phyloP scores from a whole-genome alignment of 768 basidiomycete species.

The Galerina marginata region DNA sequence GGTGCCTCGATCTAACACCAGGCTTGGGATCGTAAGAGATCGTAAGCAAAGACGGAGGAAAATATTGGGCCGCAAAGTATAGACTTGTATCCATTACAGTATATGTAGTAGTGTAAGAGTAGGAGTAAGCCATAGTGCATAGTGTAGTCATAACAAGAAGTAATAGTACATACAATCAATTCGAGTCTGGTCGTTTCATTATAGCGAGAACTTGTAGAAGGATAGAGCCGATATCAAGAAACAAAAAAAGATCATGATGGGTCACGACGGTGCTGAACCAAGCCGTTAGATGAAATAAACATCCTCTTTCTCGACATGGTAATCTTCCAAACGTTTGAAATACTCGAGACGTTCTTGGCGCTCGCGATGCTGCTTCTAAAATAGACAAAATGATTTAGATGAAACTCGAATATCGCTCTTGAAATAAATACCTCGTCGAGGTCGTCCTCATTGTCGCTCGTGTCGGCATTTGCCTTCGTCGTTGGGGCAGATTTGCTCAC shows the following conservation, averaged over 20 bases:
- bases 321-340: constrained; percentile 56
- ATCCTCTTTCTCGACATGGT: constrained; percentile 60
- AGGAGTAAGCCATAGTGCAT: not conserved
- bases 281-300: constrained; percentile 57
- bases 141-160: constrained; percentile 1
- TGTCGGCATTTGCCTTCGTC: constrained; percentile 18
- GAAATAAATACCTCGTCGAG: constrained; percentile 22
- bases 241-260: constrained; percentile 1
- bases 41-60: not conserved
- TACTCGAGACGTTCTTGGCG: constrained; percentile 59
- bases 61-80: not conserved
- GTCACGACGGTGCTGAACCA: not conserved
- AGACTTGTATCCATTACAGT: not conserved
- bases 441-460: constrained; percentile 15
- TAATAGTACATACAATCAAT: constrained; percentile 11
- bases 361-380: constrained; percentile 47
- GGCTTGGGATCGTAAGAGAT: not conserved
- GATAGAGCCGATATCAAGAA: not conserved
- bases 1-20: too few relatives aligned
- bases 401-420: too few relatives aligned
- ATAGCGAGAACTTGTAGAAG: constrained; percentile 1
- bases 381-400: not conserved
- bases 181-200: constrained; percentile 2
- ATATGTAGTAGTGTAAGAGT: not conserved
- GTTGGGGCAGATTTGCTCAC: constrained; percentile 12